Evolutionary conservation across 202 grass and related monocot species (phyloP), one percentile per base, ranked within the genome.

Genomic region (Brachypodium distachyon): DNA sequence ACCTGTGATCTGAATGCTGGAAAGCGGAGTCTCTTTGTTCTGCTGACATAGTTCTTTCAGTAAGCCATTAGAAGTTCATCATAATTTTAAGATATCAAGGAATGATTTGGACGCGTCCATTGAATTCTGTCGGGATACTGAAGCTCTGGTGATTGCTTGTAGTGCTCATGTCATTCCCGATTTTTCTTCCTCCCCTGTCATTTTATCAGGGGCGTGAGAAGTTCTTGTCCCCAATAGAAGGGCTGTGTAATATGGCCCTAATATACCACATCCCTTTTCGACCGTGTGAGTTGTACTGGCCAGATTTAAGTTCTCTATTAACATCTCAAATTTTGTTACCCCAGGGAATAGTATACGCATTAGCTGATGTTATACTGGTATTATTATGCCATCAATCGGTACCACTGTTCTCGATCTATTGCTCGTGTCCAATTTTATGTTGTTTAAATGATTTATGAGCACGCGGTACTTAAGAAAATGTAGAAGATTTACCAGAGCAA

Each of bases 171-270:
- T 67, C 59, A 46, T 73, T 67, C 40, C 63, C 9, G 4, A 19
- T 62, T 64, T 33, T 83, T 84, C 40, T 71, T 54, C 55, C 50
- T 62, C 70, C 52, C 70, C 51, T 62, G 50, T 50, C 49, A 17
- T 63, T 88, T 80, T 84, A 65, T 77, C 16, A 49, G 64, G 76
- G 47, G 23, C 48, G 70, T 72, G 39, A 72, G 55, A 50, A 74
- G 53, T 49, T 56, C n/a, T 63, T 47, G 17, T 76, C 80, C 44
- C 61, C 39, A 7, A 37, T 29, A 57, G 42, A 62, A 66, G 81
- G 69, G 46, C 22, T 57, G 12, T 71, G 68, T 44, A 66, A 9
- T 12, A 63, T 78, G 17, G 65, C 36, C 72, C 37, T 73, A 10
- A 1, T 66, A 57, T 50, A 78, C 66, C 50, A 73, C 57, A n/a